Evolutionary conservation across 768 basidiomycete genomes (phyloP).

Genomic region (Boletales sp.): DNA sequence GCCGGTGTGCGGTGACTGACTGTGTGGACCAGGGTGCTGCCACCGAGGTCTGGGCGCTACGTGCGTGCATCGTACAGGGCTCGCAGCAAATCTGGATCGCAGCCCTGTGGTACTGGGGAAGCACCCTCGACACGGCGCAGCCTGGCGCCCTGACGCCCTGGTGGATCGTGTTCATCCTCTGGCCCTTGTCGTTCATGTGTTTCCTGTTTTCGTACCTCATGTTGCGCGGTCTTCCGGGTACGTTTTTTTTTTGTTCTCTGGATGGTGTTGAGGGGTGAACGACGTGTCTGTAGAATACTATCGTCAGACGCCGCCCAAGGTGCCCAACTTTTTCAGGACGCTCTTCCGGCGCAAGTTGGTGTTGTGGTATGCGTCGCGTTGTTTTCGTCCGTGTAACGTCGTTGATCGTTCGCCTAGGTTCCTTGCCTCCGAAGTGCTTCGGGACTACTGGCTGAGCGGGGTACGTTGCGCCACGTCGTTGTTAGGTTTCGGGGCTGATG

Average conservation of each 20-base stretch:
- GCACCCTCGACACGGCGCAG: constrained; percentile 57
- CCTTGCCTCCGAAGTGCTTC: constrained; percentile 84
- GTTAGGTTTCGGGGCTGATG: no score
- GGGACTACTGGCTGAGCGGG: constrained; percentile 90
- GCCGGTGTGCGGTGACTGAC: not conserved
- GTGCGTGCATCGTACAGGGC: constrained; percentile 91
- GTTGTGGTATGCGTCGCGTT: constrained; percentile 51
- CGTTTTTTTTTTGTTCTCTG: constrained; percentile 18
- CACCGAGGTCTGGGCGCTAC: constrained; percentile 89
- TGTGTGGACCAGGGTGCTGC: constrained; percentile 66
- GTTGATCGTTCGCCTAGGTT: constrained; percentile 42
- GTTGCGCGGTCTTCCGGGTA: constrained; percentile 83
- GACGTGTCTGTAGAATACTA: constrained; percentile 62
- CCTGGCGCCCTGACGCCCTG: constrained; percentile 64
- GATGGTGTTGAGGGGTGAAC: not conserved
- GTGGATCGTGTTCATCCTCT: constrained; percentile 79
- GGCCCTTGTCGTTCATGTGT: constrained; percentile 77
- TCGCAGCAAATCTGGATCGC: constrained; percentile 96
- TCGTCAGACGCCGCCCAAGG: constrained; percentile 89
- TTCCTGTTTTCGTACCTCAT: constrained; percentile 79
- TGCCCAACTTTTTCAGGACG: constrained; percentile 87
- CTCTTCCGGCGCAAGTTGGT: constrained; percentile 89
- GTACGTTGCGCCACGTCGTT: constrained; percentile 37
- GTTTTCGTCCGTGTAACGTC: not conserved
- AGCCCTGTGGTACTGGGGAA: constrained; percentile 95